These are phyloP conservation scores for Russula brevipes DNA, from an alignment of 768 basidiomycete species.

Conservation along the genomic window DNA sequence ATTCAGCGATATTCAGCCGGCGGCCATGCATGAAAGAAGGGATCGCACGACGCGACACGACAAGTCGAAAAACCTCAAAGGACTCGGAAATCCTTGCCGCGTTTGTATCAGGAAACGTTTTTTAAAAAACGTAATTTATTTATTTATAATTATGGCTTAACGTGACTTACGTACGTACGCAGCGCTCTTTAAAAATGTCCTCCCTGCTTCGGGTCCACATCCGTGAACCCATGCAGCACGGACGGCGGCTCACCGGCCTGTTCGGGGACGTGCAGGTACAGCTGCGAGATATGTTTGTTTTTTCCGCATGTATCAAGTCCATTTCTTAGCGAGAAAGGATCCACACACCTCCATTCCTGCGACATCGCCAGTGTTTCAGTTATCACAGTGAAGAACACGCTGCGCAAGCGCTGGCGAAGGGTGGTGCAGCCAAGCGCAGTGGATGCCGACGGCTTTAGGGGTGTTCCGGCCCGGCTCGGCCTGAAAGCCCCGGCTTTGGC, in stretches of 20 bases:
- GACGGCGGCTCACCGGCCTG: constrained; percentile 67
- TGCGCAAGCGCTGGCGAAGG: constrained; percentile 57
- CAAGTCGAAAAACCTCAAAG: neutral
- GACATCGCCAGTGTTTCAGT: constrained; percentile 56
- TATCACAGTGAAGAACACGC: constrained; percentile 60
- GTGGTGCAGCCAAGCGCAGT: constrained; percentile 66
- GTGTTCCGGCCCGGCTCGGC: too few species aligned
- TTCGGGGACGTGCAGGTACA: constrained; percentile 65
- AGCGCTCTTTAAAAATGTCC: constrained; percentile 30
- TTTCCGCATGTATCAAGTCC: too few species aligned
- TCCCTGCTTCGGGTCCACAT: constrained; percentile 26
- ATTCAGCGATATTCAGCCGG: too few species aligned
- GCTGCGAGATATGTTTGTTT: constrained; percentile 67
- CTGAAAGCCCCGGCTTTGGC: too few species aligned
- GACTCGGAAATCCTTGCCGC: too few species aligned
- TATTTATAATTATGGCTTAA: too few species aligned
- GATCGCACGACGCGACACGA: neutral
- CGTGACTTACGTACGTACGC: too few species aligned
- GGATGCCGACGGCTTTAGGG: too few species aligned
- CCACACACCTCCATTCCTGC: constrained; percentile 57
- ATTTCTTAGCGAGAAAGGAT: too few species aligned
- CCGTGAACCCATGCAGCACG: constrained; percentile 39
- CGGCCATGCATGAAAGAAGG: neutral
- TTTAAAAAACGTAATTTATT: too few species aligned
- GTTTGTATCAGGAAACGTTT: too few species aligned